Evolutionary conservation across 2,329 filamentous ascomycete species (phyloP).

Genomic region (Decorospora gaudefroyi): DNA sequence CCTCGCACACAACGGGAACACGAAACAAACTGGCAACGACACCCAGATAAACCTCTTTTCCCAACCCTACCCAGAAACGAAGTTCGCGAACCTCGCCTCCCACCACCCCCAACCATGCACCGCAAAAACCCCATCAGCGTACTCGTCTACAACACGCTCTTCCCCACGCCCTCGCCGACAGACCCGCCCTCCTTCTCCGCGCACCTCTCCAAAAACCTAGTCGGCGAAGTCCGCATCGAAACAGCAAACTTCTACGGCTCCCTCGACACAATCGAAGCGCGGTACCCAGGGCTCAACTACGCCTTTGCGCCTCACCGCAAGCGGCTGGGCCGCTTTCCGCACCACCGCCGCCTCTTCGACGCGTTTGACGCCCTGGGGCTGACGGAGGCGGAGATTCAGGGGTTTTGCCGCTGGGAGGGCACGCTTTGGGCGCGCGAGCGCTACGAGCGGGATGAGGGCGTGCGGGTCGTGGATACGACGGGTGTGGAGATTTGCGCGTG

Average conservation of each 20-base stretch:
- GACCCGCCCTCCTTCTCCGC: conserved; percentile 74
- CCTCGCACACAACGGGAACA: conserved; percentile 6
- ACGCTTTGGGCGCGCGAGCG: conserved; percentile 82
- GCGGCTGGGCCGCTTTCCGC: conserved; percentile 75
- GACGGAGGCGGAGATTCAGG: conserved; percentile 70
- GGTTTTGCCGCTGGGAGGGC: conserved; percentile 79
- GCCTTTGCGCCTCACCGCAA: conserved; percentile 72
- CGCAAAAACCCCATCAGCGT: conserved; percentile 69
- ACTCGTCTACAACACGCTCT: conserved; percentile 75
- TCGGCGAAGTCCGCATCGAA: conserved; percentile 78
- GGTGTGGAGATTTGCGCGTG: conserved; percentile 69
- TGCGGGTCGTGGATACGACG: conserved; percentile 71
- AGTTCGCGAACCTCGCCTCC: neutral
- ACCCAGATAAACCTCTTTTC: neutral
- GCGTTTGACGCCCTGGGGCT: conserved; percentile 72
- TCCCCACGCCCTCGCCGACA: conserved; percentile 66
- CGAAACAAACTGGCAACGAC: conserved; percentile 10
- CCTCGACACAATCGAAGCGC: conserved; percentile 77
- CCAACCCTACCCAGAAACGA: neutral
- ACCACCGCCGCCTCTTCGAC: conserved; percentile 75
- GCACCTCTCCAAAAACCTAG: conserved; percentile 71
- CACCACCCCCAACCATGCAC: conserved; percentile 62
- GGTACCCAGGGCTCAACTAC: conserved; percentile 82
- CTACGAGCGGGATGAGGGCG: conserved; percentile 74
- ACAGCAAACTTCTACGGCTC: conserved; percentile 79